Conservation (phyloP, 2,329 filamentous ascomycete species). For the Penicillium paneum region DNA sequence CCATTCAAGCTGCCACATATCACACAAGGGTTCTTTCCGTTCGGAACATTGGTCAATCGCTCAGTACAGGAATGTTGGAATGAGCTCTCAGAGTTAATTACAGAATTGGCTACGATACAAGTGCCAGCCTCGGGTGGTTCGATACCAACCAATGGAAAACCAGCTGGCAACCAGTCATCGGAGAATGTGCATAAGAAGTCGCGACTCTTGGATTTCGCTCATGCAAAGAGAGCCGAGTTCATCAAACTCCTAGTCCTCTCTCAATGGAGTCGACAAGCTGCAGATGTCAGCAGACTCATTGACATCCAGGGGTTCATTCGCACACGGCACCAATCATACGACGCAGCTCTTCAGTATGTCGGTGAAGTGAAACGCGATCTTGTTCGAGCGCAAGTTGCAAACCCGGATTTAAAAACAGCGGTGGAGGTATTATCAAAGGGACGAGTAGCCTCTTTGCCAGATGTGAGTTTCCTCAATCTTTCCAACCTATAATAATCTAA, state of each 20-base stretch:
- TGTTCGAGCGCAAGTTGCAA: conserved; percentile 70
- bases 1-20: conserved; percentile 64
- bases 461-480: conserved; percentile 53
- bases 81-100: conserved; percentile 67
- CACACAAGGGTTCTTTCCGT: conserved; percentile 69
- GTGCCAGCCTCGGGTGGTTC: conserved; percentile 40
- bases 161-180: conserved; percentile 35
- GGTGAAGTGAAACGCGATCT: conserved; percentile 71
- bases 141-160: conserved; percentile 27
- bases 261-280: conserved; percentile 80
- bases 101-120: conserved; percentile 67
- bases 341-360: conserved; percentile 59
- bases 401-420: conserved; percentile 87
- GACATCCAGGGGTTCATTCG: conserved; percentile 77
- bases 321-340: conserved; percentile 59
- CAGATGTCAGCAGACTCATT: conserved; percentile 80
- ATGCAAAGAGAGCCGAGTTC: conserved; percentile 78
- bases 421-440: conserved; percentile 79
- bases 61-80: conserved; percentile 81
- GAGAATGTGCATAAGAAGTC: conserved; percentile 75
- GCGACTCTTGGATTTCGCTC: conserved; percentile 70
- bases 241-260: conserved; percentile 88
- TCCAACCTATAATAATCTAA: conserved; percentile 15
- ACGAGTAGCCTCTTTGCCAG: conserved; percentile 72
- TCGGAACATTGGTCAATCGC: conserved; percentile 71